Conservation (phyloP, 163 green algal species). For the Scenedesmus sp. region DNA sequence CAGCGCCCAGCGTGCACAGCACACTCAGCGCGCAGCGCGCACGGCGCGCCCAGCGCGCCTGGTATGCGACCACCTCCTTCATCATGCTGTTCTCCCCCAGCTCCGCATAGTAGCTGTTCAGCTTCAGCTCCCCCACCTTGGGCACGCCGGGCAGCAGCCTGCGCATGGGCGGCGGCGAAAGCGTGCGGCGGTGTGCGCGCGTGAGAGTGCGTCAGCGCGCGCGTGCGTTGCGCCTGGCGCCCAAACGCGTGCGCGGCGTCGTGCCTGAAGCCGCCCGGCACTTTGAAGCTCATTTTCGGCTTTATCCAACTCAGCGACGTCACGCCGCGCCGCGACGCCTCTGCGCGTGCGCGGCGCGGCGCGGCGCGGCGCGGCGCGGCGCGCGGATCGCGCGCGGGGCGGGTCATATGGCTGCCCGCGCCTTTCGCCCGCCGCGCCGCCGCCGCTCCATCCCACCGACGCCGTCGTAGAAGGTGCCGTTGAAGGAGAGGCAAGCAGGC, state of each 20-base stretch:
- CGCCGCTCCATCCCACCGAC: no score
- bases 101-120: constrained; percentile 66
- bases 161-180: constrained; percentile 61
- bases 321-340: constrained; percentile 59
- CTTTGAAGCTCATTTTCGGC: constrained; percentile 82
- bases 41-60: constrained; percentile 44
- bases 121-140: constrained; percentile 29
- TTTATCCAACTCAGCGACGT: constrained; percentile 77
- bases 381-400: no score
- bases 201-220: neutral
- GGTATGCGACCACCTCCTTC: constrained; percentile 78
- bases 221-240: neutral
- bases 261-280: neutral
- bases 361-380: no score
- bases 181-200: neutral
- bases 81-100: constrained; percentile 89
- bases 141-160: constrained; percentile 47
- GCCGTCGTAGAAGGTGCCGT: constrained; percentile 39
- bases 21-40: no score
- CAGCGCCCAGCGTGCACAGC: no score
- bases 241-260: neutral
- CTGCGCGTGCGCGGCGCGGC: no score
- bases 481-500: neutral
- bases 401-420: no score
- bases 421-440: no score